A percentile compares a stretch with the other conserved stretches of the same genome.
These are phyloP conservation scores for Pythium aquatile DNA, from an alignment of 352 stramenopile species.

Conservation along the genomic window DNA sequence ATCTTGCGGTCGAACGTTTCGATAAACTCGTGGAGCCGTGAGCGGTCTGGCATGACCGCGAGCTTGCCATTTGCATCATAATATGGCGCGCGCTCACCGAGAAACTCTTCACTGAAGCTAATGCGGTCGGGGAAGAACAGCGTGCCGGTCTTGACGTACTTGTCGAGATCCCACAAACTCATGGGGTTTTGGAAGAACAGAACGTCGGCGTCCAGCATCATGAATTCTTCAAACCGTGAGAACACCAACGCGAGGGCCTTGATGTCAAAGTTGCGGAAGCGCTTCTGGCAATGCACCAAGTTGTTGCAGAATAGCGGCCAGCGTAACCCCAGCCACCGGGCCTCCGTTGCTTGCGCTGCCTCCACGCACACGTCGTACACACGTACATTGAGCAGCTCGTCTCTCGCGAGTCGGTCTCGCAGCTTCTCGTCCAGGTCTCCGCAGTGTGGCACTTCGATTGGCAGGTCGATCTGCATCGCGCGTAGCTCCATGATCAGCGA, in stretches of 20 bases:
- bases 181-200: constrained; percentile 62
- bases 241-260: constrained; percentile 64
- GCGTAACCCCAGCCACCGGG: constrained; percentile 24
- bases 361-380: constrained; percentile 67
- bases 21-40: constrained; percentile 49
- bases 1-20: constrained; percentile 47
- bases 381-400: constrained; percentile 45
- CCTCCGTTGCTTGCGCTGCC: constrained; percentile 31
- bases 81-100: constrained; percentile 33
- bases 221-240: constrained; percentile 67
- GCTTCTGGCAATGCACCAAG: constrained; percentile 39
- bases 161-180: constrained; percentile 48
- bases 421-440: constrained; percentile 52
- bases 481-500: constrained; percentile 65
- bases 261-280: constrained; percentile 59
- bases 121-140: constrained; percentile 74
- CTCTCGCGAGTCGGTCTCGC: constrained; percentile 31
- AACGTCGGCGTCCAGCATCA: constrained; percentile 74
- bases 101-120: constrained; percentile 39
- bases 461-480: constrained; percentile 47
- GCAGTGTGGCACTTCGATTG: constrained; percentile 69
- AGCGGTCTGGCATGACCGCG: constrained; percentile 21
- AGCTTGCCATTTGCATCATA: neutral
- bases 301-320: constrained; percentile 50
- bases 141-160: constrained; percentile 53